Evolutionary conservation across 2,329 filamentous ascomycete species (phyloP), one percentile per base, ranked within the genome.

Genomic region (Trichoderma cornu-damae): DNA sequence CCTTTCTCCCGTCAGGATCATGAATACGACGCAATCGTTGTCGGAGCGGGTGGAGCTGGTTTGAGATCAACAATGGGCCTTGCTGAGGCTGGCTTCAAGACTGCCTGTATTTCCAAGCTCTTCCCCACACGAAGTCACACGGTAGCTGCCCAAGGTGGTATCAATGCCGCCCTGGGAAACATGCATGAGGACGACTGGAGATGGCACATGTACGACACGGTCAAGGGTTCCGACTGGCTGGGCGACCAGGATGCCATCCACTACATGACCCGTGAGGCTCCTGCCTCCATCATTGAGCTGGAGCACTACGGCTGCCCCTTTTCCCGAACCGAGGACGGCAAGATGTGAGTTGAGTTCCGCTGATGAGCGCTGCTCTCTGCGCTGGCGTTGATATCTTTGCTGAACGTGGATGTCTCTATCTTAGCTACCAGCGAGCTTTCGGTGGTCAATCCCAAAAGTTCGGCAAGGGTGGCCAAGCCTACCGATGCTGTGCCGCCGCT

Each of bases 171-270:
- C 51, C 81, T 94, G 57, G 89, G 89, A 70, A 96, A 96, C 79
- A 96, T 96, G 92, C 91, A 96, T 81, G 85, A 93, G 79, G 92
- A 96, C 70, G 91, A 96, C 78, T 96, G 92, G 92, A 86, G 91
- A 80, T 96, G 92, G 92, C 92, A 96, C 78, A 96, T 96, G 92
- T 96, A 96, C 80, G 92, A 96, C 75, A 96, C 92, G 42, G 92
- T 96, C 72, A 96, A 96, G 81, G 92, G 92, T 64, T 96, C 90
- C 64, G 92, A 96, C 80, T 96, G 92, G 92, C 84, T 96, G 51
- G 92, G 92, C 74, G 92, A 96, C 75, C 92, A 96, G 77, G 92
- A 96, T 72, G 92, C 92, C 64, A 96, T 96, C 71, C 92, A 96
- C 78, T 96, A 96, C 80, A 96, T 96, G 92, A 96, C 92, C 68